Evolutionary conservation across 2,329 filamentous ascomycete species (phyloP), one percentile per base, ranked within the genome.

Genomic region (Chlorencoelia australis): DNA sequence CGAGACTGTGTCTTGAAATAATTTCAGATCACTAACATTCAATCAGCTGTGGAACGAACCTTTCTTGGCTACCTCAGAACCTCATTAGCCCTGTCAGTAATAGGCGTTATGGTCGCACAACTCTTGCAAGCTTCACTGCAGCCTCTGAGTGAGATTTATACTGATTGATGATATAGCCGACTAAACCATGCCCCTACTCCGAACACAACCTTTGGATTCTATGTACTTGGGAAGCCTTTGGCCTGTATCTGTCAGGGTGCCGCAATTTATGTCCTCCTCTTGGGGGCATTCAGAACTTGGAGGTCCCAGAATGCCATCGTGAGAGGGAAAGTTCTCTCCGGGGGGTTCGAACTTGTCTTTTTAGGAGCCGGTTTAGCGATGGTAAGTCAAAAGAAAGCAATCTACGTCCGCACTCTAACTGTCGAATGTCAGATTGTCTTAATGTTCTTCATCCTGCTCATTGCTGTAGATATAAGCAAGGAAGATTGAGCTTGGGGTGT

Each of bases 11-110:
- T 25, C 22, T 25, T 8, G 19, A 13, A 33, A 19, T 37, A 25
- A 37, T n/a, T n/a, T n/a, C n/a, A n/a, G n/a, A n/a, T n/a, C n/a
- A n/a, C 39, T 46, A 34, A 45, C 39, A 20, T 27, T 16, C 15
- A 25, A 37, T 33, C 49, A 85, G 81, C 82, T 24, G 69, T 85
- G 37, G 80, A 87, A 58, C 67, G 81, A 39, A 87, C 81, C 13
- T 87, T 79, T 52, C 70, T 87, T 13, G 78, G 70, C 19, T 86
- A 85, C 55, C 66, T 85, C 19, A 72, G 81, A 14, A 86, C 80
- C 2, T 82, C 78, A 0, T 59, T 82, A 24, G 67, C 71, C n/a
- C 64, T 85, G 25, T 75, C 79, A 10, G 78, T 83, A 60, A 61
- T 76, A 14, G 79, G 79, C 13, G 71, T 80, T 3, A 49, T 74